A percentile compares a stretch with the other conserved stretches of the same genome.
Conservation (phyloP, 2,329 filamentous ascomycete genomes). For the Aspergillus pseudoglaucus region DNA sequence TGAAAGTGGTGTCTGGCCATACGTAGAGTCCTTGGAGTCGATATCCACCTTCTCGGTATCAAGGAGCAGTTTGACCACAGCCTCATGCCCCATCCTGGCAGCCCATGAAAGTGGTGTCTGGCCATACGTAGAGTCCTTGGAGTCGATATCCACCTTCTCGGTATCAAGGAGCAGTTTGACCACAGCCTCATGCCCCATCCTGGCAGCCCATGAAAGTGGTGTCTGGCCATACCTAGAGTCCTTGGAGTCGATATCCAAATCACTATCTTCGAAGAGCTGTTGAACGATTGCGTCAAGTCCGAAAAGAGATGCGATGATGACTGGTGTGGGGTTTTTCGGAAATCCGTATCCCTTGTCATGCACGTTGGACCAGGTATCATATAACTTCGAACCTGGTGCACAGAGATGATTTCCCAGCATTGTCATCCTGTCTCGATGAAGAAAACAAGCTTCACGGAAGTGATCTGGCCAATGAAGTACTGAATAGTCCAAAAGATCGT, state of each 20-base stretch:
- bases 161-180: too few relatives aligned
- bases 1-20: too few relatives aligned
- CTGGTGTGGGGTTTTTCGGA: neutral
- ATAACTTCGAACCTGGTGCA: neutral
- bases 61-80: too few relatives aligned
- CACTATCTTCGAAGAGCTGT: neutral
- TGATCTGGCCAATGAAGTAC: neutral
- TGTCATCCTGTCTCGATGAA: neutral
- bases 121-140: too few relatives aligned
- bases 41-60: too few relatives aligned
- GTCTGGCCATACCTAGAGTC: too few relatives aligned
- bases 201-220: too few relatives aligned
- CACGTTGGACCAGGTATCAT: neutral
- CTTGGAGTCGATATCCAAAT: neutral
- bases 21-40: too few relatives aligned
- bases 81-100: too few relatives aligned
- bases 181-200: too few relatives aligned
- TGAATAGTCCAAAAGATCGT: neutral
- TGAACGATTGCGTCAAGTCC: neutral
- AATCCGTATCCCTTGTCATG: neutral
- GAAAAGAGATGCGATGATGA: neutral
- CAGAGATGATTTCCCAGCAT: neutral
- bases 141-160: too few relatives aligned
- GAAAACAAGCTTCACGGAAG: neutral
- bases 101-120: too few relatives aligned